Evolutionary conservation across 1,284 basidiomycete genomes (phyloP), one percentile per base, ranked within the genome.

Genomic region (Ganoderma sp.): DNA sequence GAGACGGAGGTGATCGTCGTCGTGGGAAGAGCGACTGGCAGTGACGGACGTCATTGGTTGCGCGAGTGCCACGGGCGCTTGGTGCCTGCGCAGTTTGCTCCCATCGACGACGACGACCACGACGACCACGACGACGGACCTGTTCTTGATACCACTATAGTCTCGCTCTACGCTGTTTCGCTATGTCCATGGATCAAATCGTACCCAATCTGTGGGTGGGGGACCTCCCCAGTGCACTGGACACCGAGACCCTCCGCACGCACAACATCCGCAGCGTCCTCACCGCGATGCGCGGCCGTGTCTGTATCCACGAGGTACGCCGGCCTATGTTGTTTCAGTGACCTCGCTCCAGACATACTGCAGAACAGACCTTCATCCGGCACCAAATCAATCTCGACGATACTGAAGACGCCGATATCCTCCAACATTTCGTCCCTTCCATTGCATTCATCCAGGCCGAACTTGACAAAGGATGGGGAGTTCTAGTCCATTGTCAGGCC

Each of bases 401-500:
- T 72, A 87, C 85, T 14, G 84, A 87, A 63, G 87, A 89, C 56
- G 84, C 85, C 50, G 94, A 97, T 76, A 85, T 95, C 39, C 84
- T 96, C 12, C 83, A 85, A 1, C 91, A 95, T 76, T 84, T 97
- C 65, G 83, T 94, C 2, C 87, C 90, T 1, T 88, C 90, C 1
- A 92, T 95, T 63, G 87, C 90, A 0, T 95, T 95, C 81, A 94
- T 97, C 65, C 84, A 91, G 71, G 84, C 86, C 15, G 91, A 94
- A 71, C 80, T 95, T 2, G 85, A 90, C 74, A 92, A 90, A 74
- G 88, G 87, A 0, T 84, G 89, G 37, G 90, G 91, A 0, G 91
- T 97, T 0, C 82, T 96, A 19, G 92, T 96, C 0, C 95, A 97
- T 78, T 96, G 95, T 77, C 89, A 93, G 67, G 94, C 93, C 32